Evolutionary conservation across 2,329 filamentous ascomycete genomes (phyloP).

Genomic region (Diplocarpon rosae): DNA sequence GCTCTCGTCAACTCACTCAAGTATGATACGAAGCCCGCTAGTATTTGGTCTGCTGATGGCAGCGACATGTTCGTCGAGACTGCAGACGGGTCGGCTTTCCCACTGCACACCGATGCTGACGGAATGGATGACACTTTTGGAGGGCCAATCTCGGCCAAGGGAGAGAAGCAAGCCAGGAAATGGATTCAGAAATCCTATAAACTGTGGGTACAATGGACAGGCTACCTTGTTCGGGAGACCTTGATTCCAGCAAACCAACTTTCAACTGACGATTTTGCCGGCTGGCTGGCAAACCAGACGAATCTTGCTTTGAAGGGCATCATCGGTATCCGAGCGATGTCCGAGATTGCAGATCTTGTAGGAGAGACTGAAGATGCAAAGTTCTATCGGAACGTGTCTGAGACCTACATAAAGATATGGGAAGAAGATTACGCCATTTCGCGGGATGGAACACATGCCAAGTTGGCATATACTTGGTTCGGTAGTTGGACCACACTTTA

Average conservation of each 20-base stretch:
- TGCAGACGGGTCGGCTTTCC: conserved; percentile 19
- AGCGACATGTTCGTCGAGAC: conserved; percentile 17
- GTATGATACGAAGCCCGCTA: conserved; percentile 47
- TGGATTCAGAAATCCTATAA: conserved; percentile 52
- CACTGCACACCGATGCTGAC: conserved; percentile 34
- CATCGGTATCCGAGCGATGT: conserved; percentile 69
- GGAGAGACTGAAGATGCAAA: conserved; percentile 44
- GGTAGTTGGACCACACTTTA: conserved; percentile 67
- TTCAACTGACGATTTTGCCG: conserved; percentile 61
- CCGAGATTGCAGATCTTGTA: conserved; percentile 48
- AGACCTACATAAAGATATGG: conserved; percentile 55
- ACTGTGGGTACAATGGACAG: conserved; percentile 60
- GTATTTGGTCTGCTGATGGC: conserved; percentile 42
- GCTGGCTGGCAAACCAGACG: conserved; percentile 57
- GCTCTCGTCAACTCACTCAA: conserved; percentile 64
- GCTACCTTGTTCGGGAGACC: conserved; percentile 53
- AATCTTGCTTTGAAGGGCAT: conserved; percentile 70
- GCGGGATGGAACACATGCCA: conserved; percentile 54
- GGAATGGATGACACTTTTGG: conserved; percentile 53
- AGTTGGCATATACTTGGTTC: conserved; percentile 63
- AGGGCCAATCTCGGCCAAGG: conserved; percentile 35
- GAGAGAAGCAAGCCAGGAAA: conserved; percentile 44
- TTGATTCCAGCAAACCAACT: conserved; percentile 56
- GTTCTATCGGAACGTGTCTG: conserved; percentile 49
- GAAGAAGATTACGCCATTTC: conserved; percentile 49